Conservation (phyloP, 2,329 filamentous ascomycete species). For the Sporothrix schenckii region DNA sequence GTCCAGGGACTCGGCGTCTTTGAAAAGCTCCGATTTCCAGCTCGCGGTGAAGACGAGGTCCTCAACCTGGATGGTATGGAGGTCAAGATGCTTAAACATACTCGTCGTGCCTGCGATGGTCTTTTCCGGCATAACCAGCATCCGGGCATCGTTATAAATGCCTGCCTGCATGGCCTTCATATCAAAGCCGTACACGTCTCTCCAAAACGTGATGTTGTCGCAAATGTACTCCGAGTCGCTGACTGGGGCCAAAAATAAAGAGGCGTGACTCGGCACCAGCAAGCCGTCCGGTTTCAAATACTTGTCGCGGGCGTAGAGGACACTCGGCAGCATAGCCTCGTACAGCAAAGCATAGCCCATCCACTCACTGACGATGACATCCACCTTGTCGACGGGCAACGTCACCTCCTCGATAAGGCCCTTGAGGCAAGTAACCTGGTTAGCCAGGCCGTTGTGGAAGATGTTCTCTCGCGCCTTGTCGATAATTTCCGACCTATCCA, state of each 20-base stretch:
- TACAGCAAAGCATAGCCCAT: conserved; percentile 96
- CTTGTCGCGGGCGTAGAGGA: conserved; percentile 82
- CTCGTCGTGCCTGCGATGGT: conserved; percentile 62
- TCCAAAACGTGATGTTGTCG: conserved; percentile 83
- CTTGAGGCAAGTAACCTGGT: conserved; percentile 75
- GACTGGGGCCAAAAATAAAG: conserved; percentile 79
- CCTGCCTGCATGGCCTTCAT: conserved; percentile 87
- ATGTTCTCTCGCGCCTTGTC: conserved; percentile 83
- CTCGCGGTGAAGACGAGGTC: conserved; percentile 75
- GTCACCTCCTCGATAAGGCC: conserved; percentile 87
- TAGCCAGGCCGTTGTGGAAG: conserved; percentile 74
- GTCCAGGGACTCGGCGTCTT: conserved; percentile 71
- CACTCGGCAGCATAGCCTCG: conserved; percentile 93
- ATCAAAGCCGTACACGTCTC: conserved; percentile 90
- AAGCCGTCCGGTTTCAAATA: conserved; percentile 81
- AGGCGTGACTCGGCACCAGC: conserved; percentile 83
- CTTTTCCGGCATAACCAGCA: conserved; percentile 68
- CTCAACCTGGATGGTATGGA: conserved; percentile 70
- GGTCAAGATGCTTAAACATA: conserved; percentile 73
- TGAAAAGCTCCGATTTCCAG: conserved; percentile 64
- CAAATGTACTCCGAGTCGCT: conserved; percentile 75
- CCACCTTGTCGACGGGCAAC: conserved; percentile 77
- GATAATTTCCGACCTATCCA: conserved; percentile 91
- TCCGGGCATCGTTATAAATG: conserved; percentile 79
- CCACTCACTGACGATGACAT: conserved; percentile 96